These are phyloP conservation scores for Thielaviopsis populi DNA, from an alignment of 2,329 filamentous ascomycete genomes.

Conservation along the genomic window DNA sequence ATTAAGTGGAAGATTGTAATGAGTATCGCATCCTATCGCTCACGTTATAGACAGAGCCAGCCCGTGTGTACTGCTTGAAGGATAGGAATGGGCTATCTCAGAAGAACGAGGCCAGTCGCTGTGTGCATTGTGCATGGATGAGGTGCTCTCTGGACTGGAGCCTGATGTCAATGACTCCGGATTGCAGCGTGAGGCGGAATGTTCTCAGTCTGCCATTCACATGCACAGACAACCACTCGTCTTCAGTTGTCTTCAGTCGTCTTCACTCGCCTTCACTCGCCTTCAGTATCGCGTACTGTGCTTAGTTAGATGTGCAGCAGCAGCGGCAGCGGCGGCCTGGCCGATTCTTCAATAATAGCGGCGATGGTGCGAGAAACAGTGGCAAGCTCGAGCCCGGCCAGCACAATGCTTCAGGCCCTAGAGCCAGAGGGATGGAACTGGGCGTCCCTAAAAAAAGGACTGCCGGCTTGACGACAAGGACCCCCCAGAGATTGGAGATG, in stretches of 20 bases:
- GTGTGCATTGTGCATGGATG: neutral
- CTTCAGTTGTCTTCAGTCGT: too few relatives aligned
- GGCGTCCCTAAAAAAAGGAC: neutral
- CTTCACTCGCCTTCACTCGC: too few relatives aligned
- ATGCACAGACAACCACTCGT: neutral
- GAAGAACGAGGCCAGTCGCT: neutral
- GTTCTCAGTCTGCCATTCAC: neutral
- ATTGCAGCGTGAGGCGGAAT: neutral
- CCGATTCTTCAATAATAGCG: neutral
- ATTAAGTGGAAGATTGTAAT: neutral
- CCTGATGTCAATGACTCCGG: neutral
- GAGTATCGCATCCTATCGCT: too few relatives aligned
- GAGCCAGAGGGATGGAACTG: neutral
- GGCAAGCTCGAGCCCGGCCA: neutral
- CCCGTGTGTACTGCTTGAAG: neutral
- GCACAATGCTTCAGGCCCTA: neutral
- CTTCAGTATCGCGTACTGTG: too few relatives aligned
- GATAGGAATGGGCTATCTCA: neutral
- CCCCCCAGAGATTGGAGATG: neutral
- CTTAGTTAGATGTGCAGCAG: too few relatives aligned
- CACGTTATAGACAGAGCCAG: too few relatives aligned
- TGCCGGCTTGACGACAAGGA: neutral
- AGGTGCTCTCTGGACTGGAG: neutral
- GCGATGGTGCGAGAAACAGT: neutral
- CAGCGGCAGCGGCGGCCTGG: neutral